Evolutionary conservation across 805 yeast genomes (phyloP).

Genomic region (Henningerozyma blattae): DNA sequence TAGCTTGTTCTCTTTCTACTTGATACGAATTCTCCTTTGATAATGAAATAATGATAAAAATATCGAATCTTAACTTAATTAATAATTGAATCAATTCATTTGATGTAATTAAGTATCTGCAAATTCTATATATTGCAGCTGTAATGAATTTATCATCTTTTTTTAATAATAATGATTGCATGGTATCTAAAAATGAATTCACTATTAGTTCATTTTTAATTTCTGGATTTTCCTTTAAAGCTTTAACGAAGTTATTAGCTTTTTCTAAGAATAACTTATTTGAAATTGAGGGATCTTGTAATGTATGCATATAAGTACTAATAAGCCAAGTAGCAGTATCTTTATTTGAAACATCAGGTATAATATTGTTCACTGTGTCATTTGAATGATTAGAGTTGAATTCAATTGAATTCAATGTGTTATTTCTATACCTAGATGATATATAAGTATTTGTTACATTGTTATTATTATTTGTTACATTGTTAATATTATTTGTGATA

Average conservation of each 20-base stretch:
- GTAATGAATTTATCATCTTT: constrained; percentile 49
- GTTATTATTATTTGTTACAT: not conserved
- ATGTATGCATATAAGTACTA: constrained; percentile 24
- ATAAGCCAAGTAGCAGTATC: constrained; percentile 27
- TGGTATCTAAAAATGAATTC: constrained; percentile 32
- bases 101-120: constrained; percentile 51
- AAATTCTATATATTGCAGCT: constrained; percentile 65
- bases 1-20: constrained; percentile 65
- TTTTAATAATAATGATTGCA: constrained; percentile 51
- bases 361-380: not conserved
- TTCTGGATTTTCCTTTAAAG: constrained; percentile 45
- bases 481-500: not conserved
- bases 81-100: constrained; percentile 42
- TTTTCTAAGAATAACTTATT: constrained; percentile 29
- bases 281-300: constrained; percentile 18
- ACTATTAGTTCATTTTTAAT: constrained; percentile 50
- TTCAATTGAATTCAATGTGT: not conserved
- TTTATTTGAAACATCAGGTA: constrained; percentile 3
- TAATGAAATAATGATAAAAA: constrained; percentile 51
- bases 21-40: constrained; percentile 42
- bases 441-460: not conserved
- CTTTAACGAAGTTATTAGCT: constrained; percentile 52
- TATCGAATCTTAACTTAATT: constrained; percentile 44
- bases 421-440: not conserved
- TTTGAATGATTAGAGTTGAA: not conserved